Percentiles rank a stretch among this genome's conserved stretches.
These are phyloP conservation scores for Hyphopichia wangnamkhiaoensis DNA, from an alignment of 1,139 yeast species.

Conservation along the genomic window DNA sequence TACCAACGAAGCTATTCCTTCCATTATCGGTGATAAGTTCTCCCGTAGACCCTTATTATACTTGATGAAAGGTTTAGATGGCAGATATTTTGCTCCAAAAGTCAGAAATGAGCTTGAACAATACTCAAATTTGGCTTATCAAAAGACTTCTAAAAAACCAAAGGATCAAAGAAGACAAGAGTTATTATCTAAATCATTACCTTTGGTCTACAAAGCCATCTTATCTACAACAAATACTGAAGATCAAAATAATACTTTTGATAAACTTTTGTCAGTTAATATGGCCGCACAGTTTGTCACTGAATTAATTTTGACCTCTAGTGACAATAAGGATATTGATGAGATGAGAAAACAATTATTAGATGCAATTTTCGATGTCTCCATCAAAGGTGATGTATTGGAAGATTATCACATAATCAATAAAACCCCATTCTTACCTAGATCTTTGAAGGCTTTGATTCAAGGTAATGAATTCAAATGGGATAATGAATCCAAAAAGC, in stretches of 20 bases:
- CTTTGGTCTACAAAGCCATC: constrained; percentile 60
- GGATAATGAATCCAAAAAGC: constrained; percentile 70
- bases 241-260: constrained; percentile 24
- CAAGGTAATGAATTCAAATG: constrained; percentile 62
- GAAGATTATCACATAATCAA: constrained; percentile 67
- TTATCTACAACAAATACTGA: constrained; percentile 37
- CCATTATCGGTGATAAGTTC: constrained; percentile 66
- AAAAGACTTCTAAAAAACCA: constrained; percentile 82
- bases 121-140: constrained; percentile 64
- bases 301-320: constrained; percentile 63
- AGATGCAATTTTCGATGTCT: constrained; percentile 52
- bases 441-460: constrained; percentile 75
- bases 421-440: constrained; percentile 69
- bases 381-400: constrained; percentile 70
- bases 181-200: constrained; percentile 64
- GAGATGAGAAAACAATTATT: constrained; percentile 52
- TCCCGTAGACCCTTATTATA: constrained; percentile 90
- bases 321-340: constrained; percentile 47
- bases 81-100: constrained; percentile 78
- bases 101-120: constrained; percentile 59
- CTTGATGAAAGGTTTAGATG: constrained; percentile 75
- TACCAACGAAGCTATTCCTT: constrained; percentile 54
- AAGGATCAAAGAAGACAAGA: constrained; percentile 75
- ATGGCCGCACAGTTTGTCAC: constrained; percentile 82
- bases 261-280: constrained; percentile 58